Conservation (phyloP, 176 grass and related monocot genomes). For the Triticum urartu region DNA sequence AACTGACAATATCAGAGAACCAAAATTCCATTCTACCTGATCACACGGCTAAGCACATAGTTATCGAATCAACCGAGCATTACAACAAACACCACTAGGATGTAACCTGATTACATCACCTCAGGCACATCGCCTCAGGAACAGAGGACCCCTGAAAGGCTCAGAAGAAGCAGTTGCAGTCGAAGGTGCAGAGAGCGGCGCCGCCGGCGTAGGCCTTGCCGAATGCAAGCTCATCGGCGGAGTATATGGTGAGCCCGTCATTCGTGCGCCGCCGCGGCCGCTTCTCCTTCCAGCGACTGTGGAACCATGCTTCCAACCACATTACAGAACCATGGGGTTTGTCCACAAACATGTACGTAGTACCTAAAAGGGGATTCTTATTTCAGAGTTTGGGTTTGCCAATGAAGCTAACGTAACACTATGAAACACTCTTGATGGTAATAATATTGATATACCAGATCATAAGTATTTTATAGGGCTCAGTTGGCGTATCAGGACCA, state of each 20-base stretch:
- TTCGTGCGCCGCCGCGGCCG: slow-evolving; percentile 41
- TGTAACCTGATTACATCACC: slow-evolving; percentile 21
- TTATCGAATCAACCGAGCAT: background rate
- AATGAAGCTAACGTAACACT: background rate
- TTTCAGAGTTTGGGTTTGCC: background rate
- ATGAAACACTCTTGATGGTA: background rate
- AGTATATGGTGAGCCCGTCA: slow-evolving; percentile 70
- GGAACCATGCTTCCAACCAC: background rate
- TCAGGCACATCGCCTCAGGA: background rate
- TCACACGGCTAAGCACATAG: background rate
- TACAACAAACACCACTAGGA: background rate
- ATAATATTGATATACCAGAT: background rate
- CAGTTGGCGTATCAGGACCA: background rate
- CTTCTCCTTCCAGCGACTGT: slow-evolving; percentile 11
- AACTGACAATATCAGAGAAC: background rate
- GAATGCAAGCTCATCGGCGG: slow-evolving; percentile 62
- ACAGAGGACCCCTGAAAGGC: background rate
- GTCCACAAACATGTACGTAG: too few relatives aligned
- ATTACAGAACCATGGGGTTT: too few relatives aligned
- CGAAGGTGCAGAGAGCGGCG: slow-evolving; percentile 60
- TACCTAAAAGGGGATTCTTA: background rate
- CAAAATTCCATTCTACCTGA: slow-evolving; percentile 38
- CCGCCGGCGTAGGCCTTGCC: slow-evolving; percentile 53
- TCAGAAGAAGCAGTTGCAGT: slow-evolving; percentile 76
- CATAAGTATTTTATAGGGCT: background rate